Conservation (phyloP, 345 rosid species). For the Excoecaria cochinchinensis region DNA sequence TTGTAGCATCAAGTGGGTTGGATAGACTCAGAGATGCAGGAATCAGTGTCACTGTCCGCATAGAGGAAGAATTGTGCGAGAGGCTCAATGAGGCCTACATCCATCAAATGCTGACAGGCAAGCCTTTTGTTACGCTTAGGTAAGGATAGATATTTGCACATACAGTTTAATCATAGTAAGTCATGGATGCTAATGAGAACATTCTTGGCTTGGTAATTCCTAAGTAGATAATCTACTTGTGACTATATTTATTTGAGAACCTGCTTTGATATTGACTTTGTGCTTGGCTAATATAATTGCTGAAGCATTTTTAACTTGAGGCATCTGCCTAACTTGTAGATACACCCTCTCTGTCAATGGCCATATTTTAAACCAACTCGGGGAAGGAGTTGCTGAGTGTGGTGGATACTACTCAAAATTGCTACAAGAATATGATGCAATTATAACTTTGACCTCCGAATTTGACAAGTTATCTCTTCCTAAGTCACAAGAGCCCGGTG, state of each 20-base stretch:
- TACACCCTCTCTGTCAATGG: slow-evolving; percentile 74
- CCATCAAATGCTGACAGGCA: slow-evolving; percentile 66
- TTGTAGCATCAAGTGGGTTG: slow-evolving; percentile 75
- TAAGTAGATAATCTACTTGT: not conserved
- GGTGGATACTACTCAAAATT: slow-evolving; percentile 77
- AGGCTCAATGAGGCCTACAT: slow-evolving; percentile 71
- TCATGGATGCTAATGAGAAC: not conserved
- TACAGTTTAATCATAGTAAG: not conserved
- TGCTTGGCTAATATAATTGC: not conserved
- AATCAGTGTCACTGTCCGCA: slow-evolving; percentile 61
- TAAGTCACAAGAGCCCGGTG: slow-evolving; percentile 56
- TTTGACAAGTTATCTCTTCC: slow-evolving; percentile 34
- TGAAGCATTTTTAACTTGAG: slow-evolving; percentile 2
- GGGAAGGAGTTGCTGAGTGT: slow-evolving; percentile 47
- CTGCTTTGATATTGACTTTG: not conserved
- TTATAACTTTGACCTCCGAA: slow-evolving; percentile 54
- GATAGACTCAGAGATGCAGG: slow-evolving; percentile 62
- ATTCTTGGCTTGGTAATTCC: not conserved
- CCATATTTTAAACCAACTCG: slow-evolving; percentile 48
- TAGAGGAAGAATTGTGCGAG: slow-evolving; percentile 77
- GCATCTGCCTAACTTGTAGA: slow-evolving; percentile 35
- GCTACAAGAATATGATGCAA: slow-evolving; percentile 70
- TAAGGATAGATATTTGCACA: slow-evolving; percentile 14
- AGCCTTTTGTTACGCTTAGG: slow-evolving; percentile 75
- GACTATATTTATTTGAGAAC: not conserved